phyloP scores from a whole-genome alignment of 2,329 filamentous ascomycete genomes.

The Ceratocystis lukuohia region DNA sequence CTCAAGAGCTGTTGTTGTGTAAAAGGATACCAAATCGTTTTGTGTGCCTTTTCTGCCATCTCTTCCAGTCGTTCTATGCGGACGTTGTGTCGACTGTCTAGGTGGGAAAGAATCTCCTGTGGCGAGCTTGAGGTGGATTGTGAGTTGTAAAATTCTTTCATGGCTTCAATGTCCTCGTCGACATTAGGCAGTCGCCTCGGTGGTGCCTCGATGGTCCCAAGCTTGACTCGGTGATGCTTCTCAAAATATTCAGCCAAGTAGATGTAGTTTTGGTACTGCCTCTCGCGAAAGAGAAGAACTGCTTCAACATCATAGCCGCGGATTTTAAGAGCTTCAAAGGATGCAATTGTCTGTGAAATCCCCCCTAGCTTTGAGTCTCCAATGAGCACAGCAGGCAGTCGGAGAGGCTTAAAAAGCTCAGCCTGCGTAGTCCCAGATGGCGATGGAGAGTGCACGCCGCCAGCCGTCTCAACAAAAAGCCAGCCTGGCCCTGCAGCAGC shows the following conservation, averaged over 20 bases:
- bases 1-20: constrained; percentile 60
- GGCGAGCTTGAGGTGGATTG: constrained; percentile 31
- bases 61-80: constrained; percentile 46
- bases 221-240: constrained; percentile 41
- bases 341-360: constrained; percentile 66
- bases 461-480: constrained; percentile 66
- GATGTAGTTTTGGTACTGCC: constrained; percentile 51
- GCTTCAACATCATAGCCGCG: constrained; percentile 64
- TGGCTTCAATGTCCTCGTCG: constrained; percentile 40
- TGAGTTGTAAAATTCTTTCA: constrained; percentile 50
- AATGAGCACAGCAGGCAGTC: constrained; percentile 60
- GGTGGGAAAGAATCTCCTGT: constrained; percentile 33
- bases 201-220: constrained; percentile 45
- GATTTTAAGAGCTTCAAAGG: constrained; percentile 64
- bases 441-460: constrained; percentile 65
- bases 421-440: constrained; percentile 66
- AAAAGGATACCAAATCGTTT: constrained; percentile 73
- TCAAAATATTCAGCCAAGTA: constrained; percentile 58
- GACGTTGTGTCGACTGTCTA: constrained; percentile 40
- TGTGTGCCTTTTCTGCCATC: constrained; percentile 48
- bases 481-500: constrained; percentile 37
- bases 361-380: constrained; percentile 66
- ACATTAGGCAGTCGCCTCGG: constrained; percentile 32
- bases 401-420: constrained; percentile 60
- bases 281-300: constrained; percentile 55